Evolutionary conservation across 2,329 filamentous ascomycete genomes (phyloP).

Genomic region (Alternaria panax): DNA sequence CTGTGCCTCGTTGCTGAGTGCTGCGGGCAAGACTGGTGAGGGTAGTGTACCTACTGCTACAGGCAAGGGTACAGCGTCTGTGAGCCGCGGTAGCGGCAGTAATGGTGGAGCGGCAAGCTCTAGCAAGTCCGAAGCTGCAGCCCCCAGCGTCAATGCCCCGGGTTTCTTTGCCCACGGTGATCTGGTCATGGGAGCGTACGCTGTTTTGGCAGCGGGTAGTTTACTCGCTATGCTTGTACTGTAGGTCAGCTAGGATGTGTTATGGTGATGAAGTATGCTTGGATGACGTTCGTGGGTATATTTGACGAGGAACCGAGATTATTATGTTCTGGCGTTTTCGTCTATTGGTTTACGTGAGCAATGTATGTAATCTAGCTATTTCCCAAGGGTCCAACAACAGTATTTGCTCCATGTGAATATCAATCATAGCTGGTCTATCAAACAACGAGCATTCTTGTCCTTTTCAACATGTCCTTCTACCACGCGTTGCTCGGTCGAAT

Average conservation of each 20-base stretch:
- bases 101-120: conserved; percentile 19
- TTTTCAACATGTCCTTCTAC: neutral
- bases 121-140: conserved; percentile 22
- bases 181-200: conserved; percentile 31
- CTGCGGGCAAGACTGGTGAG: conserved; percentile 68
- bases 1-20: conserved; percentile 66
- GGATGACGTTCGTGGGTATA: neutral
- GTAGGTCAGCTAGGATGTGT: conserved; percentile 5
- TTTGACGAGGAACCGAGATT: neutral
- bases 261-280: neutral
- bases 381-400: no score
- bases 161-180: conserved; percentile 38
- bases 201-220: conserved; percentile 29
- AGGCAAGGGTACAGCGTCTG: conserved; percentile 30
- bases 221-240: conserved; percentile 40
- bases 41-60: conserved; percentile 57
- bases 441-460: no score
- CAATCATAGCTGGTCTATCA: no score
- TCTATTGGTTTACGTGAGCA: neutral
- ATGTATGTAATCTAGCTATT: no score
- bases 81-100: conserved; percentile 10
- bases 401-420: no score
- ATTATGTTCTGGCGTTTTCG: neutral
- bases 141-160: conserved; percentile 28
- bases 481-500: neutral